These are phyloP conservation scores for Rhodomyrtus tomentosa DNA, from an alignment of 345 rosid species.

Conservation along the genomic window DNA sequence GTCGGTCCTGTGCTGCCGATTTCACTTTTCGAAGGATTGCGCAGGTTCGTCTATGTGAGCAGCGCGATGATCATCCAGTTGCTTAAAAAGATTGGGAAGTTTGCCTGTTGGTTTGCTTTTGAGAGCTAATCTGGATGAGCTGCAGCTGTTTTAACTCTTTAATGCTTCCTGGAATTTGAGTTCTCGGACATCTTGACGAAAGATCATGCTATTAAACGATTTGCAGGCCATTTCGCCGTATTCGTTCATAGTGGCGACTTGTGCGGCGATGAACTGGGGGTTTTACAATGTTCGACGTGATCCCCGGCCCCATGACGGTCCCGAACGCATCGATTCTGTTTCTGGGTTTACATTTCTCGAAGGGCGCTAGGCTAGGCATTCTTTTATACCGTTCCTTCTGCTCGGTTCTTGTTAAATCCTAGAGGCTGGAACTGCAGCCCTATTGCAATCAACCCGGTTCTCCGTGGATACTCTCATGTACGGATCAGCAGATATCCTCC, in stretches of 20 bases:
- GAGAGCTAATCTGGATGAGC: neutral
- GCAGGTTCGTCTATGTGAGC: neutral
- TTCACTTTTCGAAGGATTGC: neutral
- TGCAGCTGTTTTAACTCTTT: neutral
- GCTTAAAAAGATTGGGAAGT: neutral
- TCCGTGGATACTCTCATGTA: neutral
- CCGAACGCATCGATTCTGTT: neutral
- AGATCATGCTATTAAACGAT: neutral
- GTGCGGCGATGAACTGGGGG: neutral
- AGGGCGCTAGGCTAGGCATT: neutral
- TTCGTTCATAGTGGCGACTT: neutral
- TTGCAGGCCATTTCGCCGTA: neutral
- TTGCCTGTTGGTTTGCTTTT: neutral
- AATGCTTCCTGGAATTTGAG: neutral
- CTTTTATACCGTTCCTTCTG: neutral
- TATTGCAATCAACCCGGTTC: neutral
- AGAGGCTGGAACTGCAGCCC: neutral
- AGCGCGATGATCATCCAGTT: neutral
- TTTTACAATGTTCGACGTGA: neutral
- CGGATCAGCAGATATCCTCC: neutral
- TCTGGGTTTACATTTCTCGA: neutral
- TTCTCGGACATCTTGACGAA: neutral
- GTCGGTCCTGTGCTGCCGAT: neutral
- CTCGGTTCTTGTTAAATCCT: neutral
- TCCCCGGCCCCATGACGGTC: neutral